Evolutionary conservation across 2,329 filamentous ascomycete genomes (phyloP).

Genomic region (Diaporthe australafricana): DNA sequence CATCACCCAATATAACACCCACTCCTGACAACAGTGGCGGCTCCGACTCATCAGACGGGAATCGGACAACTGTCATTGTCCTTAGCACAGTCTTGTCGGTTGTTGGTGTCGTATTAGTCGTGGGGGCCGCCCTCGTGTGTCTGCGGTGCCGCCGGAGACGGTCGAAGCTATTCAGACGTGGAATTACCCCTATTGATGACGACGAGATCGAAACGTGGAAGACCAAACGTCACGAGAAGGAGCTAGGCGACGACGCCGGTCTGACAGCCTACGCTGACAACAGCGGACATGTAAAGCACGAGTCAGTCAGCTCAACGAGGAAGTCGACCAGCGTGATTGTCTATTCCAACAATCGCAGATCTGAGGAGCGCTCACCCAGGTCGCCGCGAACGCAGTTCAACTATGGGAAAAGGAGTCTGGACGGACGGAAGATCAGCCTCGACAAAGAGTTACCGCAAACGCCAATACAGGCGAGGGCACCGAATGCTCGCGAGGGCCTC

Average conservation of each 20-base stretch:
- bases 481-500: constrained; percentile 71
- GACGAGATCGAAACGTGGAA: constrained; percentile 76
- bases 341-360: constrained; percentile 54
- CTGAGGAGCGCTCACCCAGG: constrained; percentile 46
- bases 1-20: constrained; percentile 4
- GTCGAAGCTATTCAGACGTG: constrained; percentile 61
- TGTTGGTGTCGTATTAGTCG: constrained; percentile 55
- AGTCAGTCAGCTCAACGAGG: constrained; percentile 50
- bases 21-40: background rate
- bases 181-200: constrained; percentile 71
- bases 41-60: constrained; percentile 31
- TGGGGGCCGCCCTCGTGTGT: constrained; percentile 51
- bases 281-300: constrained; percentile 47
- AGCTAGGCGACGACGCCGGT: constrained; percentile 71
- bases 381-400: constrained; percentile 41
- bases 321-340: constrained; percentile 67
- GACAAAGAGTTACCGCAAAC: constrained; percentile 58
- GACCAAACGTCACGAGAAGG: constrained; percentile 50
- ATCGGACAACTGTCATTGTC: constrained; percentile 60
- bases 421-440: constrained; percentile 54
- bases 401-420: constrained; percentile 45
- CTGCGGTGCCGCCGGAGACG: constrained; percentile 52
- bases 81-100: constrained; percentile 63
- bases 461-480: constrained; percentile 68
- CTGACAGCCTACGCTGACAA: constrained; percentile 48